These are phyloP conservation scores for Cryptosporidium tyzzeri DNA, from an alignment of 169 alveolate species.

Conservation along the genomic window DNA sequence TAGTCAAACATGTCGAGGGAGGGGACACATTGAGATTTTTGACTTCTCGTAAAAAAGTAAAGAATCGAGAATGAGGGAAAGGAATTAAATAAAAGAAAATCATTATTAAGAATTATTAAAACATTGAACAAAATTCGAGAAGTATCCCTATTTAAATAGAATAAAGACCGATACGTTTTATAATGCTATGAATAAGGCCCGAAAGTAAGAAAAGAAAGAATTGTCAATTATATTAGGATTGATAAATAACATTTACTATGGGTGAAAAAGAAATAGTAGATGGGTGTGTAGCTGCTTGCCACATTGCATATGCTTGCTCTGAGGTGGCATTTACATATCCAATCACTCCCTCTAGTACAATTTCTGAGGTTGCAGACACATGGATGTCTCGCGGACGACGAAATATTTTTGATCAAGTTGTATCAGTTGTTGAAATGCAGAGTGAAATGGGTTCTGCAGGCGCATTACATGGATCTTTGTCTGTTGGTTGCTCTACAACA, in stretches of 20 bases:
- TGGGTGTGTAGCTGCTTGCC: conserved; percentile 80
- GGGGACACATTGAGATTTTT: conserved; percentile 40
- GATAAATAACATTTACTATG: background rate
- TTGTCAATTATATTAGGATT: background rate
- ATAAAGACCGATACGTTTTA: background rate
- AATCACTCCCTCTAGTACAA: conserved; percentile 81
- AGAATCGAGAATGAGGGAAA: conserved; percentile 33
- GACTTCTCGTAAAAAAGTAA: conserved; percentile 46
- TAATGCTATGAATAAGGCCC: background rate
- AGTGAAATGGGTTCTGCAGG: conserved; percentile 84
- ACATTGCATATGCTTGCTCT: conserved; percentile 80
- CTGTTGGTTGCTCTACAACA: conserved; percentile 79
- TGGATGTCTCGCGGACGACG: conserved; percentile 79
- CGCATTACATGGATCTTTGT: conserved; percentile 81
- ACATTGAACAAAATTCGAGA: background rate
- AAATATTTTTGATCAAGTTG: conserved; percentile 80
- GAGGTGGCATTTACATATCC: conserved; percentile 82
- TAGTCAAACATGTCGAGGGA: conserved; percentile 18
- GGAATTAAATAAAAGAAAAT: conserved; percentile 2
- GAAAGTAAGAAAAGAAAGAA: background rate
- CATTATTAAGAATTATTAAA: background rate
- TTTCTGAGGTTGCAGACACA: conserved; percentile 81
- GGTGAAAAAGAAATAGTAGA: conserved; percentile 67
- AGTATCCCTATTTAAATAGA: background rate
- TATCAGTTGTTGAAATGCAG: conserved; percentile 81